Evolutionary conservation across 805 yeast species (phyloP).

Genomic region (Saturnispora quitensis): DNA sequence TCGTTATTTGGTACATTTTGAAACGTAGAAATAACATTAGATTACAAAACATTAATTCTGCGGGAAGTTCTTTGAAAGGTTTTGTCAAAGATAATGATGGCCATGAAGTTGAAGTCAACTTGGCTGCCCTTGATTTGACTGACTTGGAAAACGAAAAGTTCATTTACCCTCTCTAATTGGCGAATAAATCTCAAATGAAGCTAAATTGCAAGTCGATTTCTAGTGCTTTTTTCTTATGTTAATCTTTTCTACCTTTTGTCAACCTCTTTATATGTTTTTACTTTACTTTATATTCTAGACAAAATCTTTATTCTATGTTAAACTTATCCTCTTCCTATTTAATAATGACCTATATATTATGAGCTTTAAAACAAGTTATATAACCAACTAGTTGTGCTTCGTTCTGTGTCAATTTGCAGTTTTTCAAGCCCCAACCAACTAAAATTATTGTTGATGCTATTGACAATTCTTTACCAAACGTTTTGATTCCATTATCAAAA

Average conservation of each 20-base stretch:
- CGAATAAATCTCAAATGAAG: neutral
- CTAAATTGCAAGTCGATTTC: neutral
- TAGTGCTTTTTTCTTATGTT: neutral
- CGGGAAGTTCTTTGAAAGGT: constrained; percentile 13
- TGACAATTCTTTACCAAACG: neutral
- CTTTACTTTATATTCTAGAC: neutral
- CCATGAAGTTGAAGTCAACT: constrained; percentile 25
- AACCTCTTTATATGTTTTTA: neutral
- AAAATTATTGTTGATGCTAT: constrained; percentile 2
- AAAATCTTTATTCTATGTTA: neutral
- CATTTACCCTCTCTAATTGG: constrained; percentile 34
- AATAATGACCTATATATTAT: neutral
- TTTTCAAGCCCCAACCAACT: constrained; percentile 2
- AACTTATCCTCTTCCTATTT: neutral
- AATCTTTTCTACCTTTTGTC: neutral
- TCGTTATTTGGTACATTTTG: constrained; percentile 37
- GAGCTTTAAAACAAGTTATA: neutral
- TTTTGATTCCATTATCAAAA: constrained; percentile 2
- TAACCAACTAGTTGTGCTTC: constrained; percentile 2
- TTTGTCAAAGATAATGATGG: constrained; percentile 25
- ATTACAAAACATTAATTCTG: constrained; percentile 15
- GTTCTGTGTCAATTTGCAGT: neutral
- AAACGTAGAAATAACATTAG: constrained; percentile 24
- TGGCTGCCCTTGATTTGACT: constrained; percentile 40
- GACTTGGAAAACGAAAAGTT: constrained; percentile 40